A percentile compares a stretch with the other conserved stretches of the same genome.
phyloP scores from a whole-genome alignment of 2,329 filamentous ascomycete species.

The Colletotrichum simmondsii region DNA sequence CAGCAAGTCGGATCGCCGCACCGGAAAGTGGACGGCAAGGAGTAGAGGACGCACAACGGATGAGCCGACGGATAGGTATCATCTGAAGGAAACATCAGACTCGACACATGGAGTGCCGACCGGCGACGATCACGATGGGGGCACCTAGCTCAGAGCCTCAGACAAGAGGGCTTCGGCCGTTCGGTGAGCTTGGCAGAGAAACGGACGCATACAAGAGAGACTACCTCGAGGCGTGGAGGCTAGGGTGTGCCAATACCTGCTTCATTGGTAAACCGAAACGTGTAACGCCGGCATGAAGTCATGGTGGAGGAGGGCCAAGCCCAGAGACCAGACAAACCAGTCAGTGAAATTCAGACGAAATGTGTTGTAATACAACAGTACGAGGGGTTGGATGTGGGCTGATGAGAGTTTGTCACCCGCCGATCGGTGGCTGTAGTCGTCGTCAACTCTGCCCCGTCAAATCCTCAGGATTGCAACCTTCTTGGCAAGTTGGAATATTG shows the following conservation, averaged over 20 bases:
- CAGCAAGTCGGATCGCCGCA: neutral
- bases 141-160: neutral
- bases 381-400: neutral
- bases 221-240: no score
- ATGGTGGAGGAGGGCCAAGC: neutral
- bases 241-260: neutral
- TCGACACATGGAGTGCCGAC: constrained; percentile 9
- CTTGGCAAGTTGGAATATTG: neutral
- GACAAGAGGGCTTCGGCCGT: neutral
- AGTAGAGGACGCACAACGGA: neutral
- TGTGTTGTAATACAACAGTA: neutral
- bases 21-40: constrained; percentile 15
- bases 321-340: constrained; percentile 8
- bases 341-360: constrained; percentile 1
- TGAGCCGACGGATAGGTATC: constrained; percentile 9
- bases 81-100: constrained; percentile 23
- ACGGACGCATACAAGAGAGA: neutral
- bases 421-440: neutral
- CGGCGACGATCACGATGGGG: neutral
- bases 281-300: neutral
- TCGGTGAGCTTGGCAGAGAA: neutral
- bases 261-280: constrained; percentile 12
- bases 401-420: neutral
- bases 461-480: neutral
- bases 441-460: neutral